Evolutionary conservation across 495 filamentous ascomycete genomes (phyloP).

Genomic region (Podospora pseudopauciseta): DNA sequence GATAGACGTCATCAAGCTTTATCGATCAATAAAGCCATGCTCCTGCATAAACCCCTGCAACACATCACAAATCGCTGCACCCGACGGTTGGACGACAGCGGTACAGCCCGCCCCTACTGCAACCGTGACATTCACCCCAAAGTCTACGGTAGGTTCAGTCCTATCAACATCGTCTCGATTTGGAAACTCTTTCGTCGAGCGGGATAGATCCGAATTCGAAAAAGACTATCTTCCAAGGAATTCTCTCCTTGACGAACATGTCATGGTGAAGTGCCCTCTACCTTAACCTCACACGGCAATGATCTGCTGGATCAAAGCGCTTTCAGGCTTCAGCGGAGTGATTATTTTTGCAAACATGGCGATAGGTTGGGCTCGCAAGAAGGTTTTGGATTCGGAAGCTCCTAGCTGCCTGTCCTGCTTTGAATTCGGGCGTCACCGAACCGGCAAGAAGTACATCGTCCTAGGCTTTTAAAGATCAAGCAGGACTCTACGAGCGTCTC

Average conservation of each 20-base stretch:
- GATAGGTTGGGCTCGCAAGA: background rate
- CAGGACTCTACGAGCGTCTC: too few species aligned
- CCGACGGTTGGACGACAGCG: background rate
- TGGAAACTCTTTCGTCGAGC: background rate
- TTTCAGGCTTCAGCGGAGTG: background rate
- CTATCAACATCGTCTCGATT: background rate
- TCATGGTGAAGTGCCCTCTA: background rate
- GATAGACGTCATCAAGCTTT: too few species aligned
- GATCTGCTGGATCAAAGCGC: background rate
- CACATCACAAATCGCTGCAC: too few species aligned
- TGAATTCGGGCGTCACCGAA: background rate
- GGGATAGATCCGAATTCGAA: background rate
- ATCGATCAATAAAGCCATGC: too few species aligned
- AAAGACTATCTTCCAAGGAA: background rate
- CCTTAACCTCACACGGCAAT: background rate
- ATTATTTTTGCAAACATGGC: background rate
- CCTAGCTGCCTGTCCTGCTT: background rate
- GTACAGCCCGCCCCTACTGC: conserved; percentile 1
- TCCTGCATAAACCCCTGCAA: too few species aligned
- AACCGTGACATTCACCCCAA: conserved; percentile 1
- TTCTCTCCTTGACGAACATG: background rate
- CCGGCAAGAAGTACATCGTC: too few species aligned
- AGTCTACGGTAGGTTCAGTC: background rate
- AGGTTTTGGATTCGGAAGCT: background rate
- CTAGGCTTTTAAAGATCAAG: too few species aligned